These are phyloP conservation scores for Phyllostachys edulis DNA, from an alignment of 176 grass and related monocot species.

Conservation along the genomic window DNA sequence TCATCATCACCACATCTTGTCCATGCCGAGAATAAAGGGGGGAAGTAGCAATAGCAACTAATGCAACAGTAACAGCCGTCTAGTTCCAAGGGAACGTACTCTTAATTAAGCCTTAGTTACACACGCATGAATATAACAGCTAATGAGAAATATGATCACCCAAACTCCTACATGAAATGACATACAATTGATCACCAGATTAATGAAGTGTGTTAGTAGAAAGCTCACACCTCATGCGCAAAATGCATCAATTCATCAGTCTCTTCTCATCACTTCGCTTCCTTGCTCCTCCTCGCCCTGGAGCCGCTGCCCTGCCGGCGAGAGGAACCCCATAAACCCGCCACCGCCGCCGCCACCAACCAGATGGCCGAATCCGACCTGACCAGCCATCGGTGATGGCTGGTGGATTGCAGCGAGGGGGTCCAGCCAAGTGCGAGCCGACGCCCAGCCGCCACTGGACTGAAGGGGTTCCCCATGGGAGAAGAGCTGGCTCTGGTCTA, in stretches of 20 bases:
- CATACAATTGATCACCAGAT: constrained; percentile 39
- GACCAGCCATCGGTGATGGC: constrained; percentile 47
- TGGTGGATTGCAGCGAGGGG: constrained; percentile 57
- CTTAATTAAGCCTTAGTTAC: constrained; percentile 31
- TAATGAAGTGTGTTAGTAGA: constrained; percentile 30
- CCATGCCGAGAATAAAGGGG: constrained; percentile 22
- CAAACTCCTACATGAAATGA: constrained; percentile 63
- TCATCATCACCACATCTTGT: constrained; percentile 49
- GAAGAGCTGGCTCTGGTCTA: constrained; percentile 78
- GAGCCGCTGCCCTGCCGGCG: constrained; percentile 58
- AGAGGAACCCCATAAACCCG: constrained; percentile 70
- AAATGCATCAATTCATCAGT: neutral
- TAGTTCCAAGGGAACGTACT: constrained; percentile 38
- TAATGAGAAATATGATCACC: constrained; percentile 27
- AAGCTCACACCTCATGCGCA: constrained; percentile 20
- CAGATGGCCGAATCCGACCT: constrained; percentile 59
- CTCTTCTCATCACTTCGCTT: constrained; percentile 38
- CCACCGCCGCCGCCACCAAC: constrained; percentile 44
- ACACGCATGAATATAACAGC: constrained; percentile 34
- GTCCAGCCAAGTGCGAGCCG: constrained; percentile 72
- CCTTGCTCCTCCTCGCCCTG: constrained; percentile 77
- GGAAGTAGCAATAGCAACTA: constrained; percentile 14
- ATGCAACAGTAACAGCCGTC: constrained; percentile 52
- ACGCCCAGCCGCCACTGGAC: constrained; percentile 73
- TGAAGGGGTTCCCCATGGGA: constrained; percentile 96